Evolutionary conservation across 164 flowering plant genomes (phyloP), one percentile per base, ranked within the genome.

Genomic region (Vitis rotundifolia): DNA sequence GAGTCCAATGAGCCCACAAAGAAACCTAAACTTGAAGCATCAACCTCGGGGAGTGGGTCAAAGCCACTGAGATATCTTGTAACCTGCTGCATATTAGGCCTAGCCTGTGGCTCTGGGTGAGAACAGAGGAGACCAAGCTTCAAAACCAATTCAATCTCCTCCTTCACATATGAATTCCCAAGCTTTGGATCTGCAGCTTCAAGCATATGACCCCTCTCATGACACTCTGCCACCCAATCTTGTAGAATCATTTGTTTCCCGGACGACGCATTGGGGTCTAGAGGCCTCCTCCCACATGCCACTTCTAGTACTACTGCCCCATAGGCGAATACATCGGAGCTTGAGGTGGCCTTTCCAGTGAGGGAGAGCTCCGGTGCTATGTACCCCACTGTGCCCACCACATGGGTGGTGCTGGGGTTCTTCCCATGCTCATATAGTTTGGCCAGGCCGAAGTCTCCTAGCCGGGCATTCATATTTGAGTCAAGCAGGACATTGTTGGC

Each of bases 341-440:
- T 55, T 14, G n/a, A 8, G 3, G 58, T 13, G 19, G 58, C 58
- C 19, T 55, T 55, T 26, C 62, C 63, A 4, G 63, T 60, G 11
- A 11, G 47, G 9, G 63, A 15, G 12, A 15, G 63, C 63, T 60
- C 63, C 31, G 63, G 63, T 3, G 63, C 63, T 0, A 60, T n/a
- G 44, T 60, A 60, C 9, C 63, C 63, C 18, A 60, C 14, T 4
- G 63, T 60, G 8, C 63, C 63, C 9, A 60, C 63, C 13, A 60
- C 44, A 37, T 60, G 63, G 8, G 63, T 60, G 14, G 63, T 60
- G 13, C 12, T 11, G 0, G 63, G 63, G 14, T 60, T 22, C 15
- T n/a, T 60, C 15, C 63, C 63, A 12, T 60, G 63, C 44, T 60
- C 63, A 37, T 60, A 60, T 3, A 60, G 47, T 15, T 37, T 60